Evolutionary conservation across 208 protist species (phyloP), one percentile per base, ranked within the genome.

Genomic region (Angomonas desouzai): DNA sequence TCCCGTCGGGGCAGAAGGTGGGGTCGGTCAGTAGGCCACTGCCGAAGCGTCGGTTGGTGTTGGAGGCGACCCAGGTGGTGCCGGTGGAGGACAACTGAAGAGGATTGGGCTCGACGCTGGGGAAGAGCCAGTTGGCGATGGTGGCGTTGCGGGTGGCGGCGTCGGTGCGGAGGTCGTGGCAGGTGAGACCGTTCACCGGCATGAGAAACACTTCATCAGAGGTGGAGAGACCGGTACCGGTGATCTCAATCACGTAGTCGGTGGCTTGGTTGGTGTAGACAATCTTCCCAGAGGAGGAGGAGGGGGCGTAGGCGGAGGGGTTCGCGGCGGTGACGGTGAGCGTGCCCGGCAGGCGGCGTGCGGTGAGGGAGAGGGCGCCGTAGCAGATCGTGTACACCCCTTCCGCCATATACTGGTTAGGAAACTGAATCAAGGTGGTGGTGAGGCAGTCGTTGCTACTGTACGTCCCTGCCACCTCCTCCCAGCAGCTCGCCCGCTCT

Each of bases 361-460:
- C 67, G 20, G 61, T 79, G 18, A 22, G 23, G 45, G 61, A 59
- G 57, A 32, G 64, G 63, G 36, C 48, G 56, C 85, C 83, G 62
- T 91, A 93, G 72, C 91, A 96, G 6, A 92, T 73, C 11, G 85
- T 96, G 67, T 88, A 96, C 27, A 22, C 62, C 18, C 91, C 91
- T 3, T 66, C 67, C 13, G 58, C 62, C 11, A 94, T 55, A 58
- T 87, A 91, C 47, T 87, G 66, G 33, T 92, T 70, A 0, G 79
- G 75, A 66, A 92, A 96, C 70, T 87, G 74, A 20, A 91, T 63
- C 0, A 59, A 57, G 27, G 69, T 87, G 1, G 70, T 72, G 9
- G 76, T 79, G 13, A 76, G 43, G 51, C 86, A 96, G 43, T 76
- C 76, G 51, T 76, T 70, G 66, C 87, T 92, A 23, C 47, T 68